phyloP scores from a whole-genome alignment of 2,329 filamentous ascomycete genomes.

The Colletotrichum magnum region DNA sequence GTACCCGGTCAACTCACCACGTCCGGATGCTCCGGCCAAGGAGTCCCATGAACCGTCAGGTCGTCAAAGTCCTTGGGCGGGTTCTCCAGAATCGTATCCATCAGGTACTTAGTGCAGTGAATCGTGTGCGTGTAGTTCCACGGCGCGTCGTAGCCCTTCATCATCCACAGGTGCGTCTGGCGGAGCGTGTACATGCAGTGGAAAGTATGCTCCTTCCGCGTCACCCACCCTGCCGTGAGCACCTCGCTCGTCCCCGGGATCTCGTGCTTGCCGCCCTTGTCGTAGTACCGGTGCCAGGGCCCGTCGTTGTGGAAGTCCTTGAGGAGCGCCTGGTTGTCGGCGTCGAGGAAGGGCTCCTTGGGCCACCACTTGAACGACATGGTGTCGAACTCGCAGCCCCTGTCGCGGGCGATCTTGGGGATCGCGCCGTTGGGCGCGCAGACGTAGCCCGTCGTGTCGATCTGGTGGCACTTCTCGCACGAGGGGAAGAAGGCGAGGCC shows the following conservation, averaged over 20 bases:
- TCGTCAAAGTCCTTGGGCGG: slow-evolving; percentile 29
- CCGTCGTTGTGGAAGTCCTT: slow-evolving; percentile 19
- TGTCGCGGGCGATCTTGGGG: slow-evolving; percentile 25
- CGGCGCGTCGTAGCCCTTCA: slow-evolving; percentile 27
- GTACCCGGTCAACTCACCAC: slow-evolving; percentile 8
- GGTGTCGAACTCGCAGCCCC: slow-evolving; percentile 35
- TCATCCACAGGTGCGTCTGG: slow-evolving; percentile 26
- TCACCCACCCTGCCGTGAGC: slow-evolving; percentile 11
- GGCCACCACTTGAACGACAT: slow-evolving; percentile 33
- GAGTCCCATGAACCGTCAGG: slow-evolving; percentile 21
- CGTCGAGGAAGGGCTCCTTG: slow-evolving; percentile 12
- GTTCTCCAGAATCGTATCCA: slow-evolving; percentile 32
- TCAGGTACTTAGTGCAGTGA: slow-evolving; percentile 26
- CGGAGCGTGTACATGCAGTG: slow-evolving; percentile 31
- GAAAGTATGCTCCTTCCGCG: slow-evolving; percentile 28
- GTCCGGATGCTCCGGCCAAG: slow-evolving; percentile 33
- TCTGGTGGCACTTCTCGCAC: slow-evolving; percentile 18
- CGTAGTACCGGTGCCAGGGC: slow-evolving; percentile 28
- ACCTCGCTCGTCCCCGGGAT: slow-evolving; percentile 30
- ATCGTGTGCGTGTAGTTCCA: slow-evolving; percentile 27
- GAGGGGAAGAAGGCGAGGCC: slow-evolving; percentile 29
- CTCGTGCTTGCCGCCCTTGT: slow-evolving; percentile 31
- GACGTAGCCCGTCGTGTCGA: slow-evolving; percentile 22
- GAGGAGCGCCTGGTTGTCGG: slow-evolving; percentile 20
- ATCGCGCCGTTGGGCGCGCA: slow-evolving; percentile 27